phyloP scores from a whole-genome alignment of 2,329 filamentous ascomycete species.

The Trichoderma afroharzianum region DNA sequence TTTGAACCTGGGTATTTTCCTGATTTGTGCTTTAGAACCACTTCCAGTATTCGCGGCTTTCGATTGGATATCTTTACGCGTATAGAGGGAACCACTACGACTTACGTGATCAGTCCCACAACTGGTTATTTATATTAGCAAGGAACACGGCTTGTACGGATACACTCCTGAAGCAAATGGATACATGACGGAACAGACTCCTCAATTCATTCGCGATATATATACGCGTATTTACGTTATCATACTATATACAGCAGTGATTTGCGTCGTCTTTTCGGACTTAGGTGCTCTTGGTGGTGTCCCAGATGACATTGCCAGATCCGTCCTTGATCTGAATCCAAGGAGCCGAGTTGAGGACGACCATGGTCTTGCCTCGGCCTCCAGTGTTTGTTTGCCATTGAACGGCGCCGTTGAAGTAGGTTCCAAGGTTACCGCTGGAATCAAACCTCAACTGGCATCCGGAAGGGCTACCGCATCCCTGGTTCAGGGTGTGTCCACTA shows the following conservation, averaged over 20 bases:
- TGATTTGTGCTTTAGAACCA: background rate
- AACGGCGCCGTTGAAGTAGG: conserved; percentile 13
- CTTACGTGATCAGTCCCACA: background rate
- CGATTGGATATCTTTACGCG: background rate
- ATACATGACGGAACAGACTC: background rate
- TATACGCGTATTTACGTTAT: background rate
- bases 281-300: conserved; percentile 19
- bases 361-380: conserved; percentile 15
- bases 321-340: conserved; percentile 22
- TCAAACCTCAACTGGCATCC: conserved; percentile 19
- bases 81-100: background rate
- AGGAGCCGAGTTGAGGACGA: conserved; percentile 17
- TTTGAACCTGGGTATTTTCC: background rate
- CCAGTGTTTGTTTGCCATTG: conserved; percentile 19
- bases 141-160: background rate
- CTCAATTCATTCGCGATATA: background rate
- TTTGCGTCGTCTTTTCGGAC: too few relatives aligned
- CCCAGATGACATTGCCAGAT: conserved; percentile 21
- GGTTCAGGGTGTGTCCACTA: conserved; percentile 18
- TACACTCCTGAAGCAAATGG: background rate
- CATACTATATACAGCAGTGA: background rate
- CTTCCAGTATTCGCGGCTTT: background rate
- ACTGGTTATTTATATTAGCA: background rate
- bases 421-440: conserved; percentile 17
- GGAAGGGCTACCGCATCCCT: conserved; percentile 19